These are phyloP conservation scores for Pulveroboletus frians DNA, from an alignment of 768 basidiomycete species.

Conservation along the genomic window DNA sequence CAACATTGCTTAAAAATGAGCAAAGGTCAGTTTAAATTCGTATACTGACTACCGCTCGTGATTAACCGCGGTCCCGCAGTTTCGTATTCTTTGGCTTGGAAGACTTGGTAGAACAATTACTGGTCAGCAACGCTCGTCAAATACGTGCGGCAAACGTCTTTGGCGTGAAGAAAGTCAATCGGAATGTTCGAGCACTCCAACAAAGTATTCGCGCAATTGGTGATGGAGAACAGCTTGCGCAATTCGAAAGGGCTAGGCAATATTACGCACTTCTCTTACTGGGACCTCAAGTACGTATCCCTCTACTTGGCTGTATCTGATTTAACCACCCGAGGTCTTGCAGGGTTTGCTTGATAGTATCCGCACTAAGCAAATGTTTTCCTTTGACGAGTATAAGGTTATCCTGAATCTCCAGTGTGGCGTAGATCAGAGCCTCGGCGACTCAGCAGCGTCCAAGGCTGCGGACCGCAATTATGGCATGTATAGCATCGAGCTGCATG, in stretches of 20 bases:
- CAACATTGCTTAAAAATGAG: constrained; percentile 58
- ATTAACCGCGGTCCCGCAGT: constrained; percentile 35
- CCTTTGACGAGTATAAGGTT: constrained; percentile 88
- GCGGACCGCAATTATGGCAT: constrained; percentile 73
- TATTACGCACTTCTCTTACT: constrained; percentile 79
- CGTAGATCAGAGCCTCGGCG: constrained; percentile 57
- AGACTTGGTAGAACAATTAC: constrained; percentile 74
- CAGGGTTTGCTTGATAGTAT: constrained; percentile 78
- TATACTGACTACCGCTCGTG: neutral
- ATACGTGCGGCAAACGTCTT: constrained; percentile 64
- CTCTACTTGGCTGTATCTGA: neutral
- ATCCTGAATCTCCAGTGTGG: constrained; percentile 90
- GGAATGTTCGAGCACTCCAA: constrained; percentile 87
- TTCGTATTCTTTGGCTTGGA: constrained; percentile 87
- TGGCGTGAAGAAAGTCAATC: constrained; percentile 81
- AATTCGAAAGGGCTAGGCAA: constrained; percentile 69
- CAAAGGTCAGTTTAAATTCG: constrained; percentile 48
- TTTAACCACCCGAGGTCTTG: neutral
- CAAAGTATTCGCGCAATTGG: constrained; percentile 82
- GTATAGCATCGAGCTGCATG: constrained; percentile 89
- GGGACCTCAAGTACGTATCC: constrained; percentile 60
- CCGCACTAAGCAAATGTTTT: constrained; percentile 58
- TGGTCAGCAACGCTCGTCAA: constrained; percentile 69
- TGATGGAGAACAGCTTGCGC: constrained; percentile 52
- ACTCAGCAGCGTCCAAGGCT: constrained; percentile 47